Evolutionary conservation across 2,329 filamentous ascomycete species (phyloP).

Genomic region (Trichophyton simii): DNA sequence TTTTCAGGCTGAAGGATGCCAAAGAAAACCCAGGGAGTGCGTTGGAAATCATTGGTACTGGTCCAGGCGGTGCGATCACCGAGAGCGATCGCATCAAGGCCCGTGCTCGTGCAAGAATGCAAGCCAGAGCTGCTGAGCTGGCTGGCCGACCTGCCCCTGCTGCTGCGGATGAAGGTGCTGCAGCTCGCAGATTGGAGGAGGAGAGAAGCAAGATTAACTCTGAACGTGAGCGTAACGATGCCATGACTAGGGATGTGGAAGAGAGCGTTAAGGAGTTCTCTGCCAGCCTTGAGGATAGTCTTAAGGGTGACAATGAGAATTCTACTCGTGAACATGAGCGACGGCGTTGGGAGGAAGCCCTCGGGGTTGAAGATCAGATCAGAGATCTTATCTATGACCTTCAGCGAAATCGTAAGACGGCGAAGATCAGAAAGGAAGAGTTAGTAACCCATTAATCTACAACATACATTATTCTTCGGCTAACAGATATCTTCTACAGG

Average conservation of each 20-base stretch:
- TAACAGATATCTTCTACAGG: constrained; percentile 5
- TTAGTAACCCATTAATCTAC: constrained; percentile 22
- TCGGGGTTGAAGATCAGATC: constrained; percentile 93
- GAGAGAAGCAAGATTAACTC: constrained; percentile 69
- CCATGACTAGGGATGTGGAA: constrained; percentile 93
- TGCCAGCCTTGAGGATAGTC: constrained; percentile 67
- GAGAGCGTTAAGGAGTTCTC: constrained; percentile 88
- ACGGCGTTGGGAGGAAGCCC: constrained; percentile 85
- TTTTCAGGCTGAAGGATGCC: constrained; percentile 86
- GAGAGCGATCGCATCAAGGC: constrained; percentile 92
- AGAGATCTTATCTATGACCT: constrained; percentile 97
- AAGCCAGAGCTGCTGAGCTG: constrained; percentile 84
- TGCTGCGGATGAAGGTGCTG: constrained; percentile 54
- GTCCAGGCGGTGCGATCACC: constrained; percentile 77
- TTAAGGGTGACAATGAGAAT: constrained; percentile 68
- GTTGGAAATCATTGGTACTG: constrained; percentile 74
- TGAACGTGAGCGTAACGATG: constrained; percentile 87
- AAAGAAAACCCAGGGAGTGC: constrained; percentile 79
- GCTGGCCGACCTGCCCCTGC: constrained; percentile 70
- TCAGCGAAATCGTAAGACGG: constrained; percentile 69
- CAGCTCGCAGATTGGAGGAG: constrained; percentile 74
- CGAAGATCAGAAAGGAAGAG: constrained; percentile 55
- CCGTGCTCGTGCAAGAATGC: constrained; percentile 95
- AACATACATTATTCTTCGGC: neutral
- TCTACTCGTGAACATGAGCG: constrained; percentile 77